Percentiles rank a stretch among this genome's conserved stretches.
Conservation (phyloP, 2,329 filamentous ascomycete species). For the Epichloe aotearoae region DNA sequence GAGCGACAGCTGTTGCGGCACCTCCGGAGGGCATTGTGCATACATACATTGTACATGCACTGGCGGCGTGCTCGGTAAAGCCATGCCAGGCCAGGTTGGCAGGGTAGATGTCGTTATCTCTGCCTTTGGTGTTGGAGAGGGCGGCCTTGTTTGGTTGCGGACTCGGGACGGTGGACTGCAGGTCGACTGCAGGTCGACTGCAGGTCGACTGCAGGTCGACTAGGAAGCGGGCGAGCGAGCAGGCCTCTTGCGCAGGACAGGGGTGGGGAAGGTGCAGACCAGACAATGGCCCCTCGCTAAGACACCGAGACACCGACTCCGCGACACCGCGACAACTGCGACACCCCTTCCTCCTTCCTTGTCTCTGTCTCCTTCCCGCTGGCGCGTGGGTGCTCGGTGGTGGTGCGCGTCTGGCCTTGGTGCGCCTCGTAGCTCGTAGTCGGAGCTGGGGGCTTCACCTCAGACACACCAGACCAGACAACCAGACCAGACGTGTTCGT, state of each 20-base stretch:
- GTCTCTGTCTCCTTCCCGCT: neutral
- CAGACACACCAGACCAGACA: neutral
- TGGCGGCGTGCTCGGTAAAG: neutral
- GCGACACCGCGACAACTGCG: neutral
- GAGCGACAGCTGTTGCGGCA: conserved; percentile 6
- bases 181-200: neutral
- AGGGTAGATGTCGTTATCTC: neutral
- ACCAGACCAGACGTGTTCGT: neutral
- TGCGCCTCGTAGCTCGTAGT: no score
- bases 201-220: neutral
- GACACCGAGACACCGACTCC: neutral
- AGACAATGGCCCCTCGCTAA: neutral
- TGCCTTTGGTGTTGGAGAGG: neutral
- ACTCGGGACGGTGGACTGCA: neutral
- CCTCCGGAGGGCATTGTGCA: conserved; percentile 2
- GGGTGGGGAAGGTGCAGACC: neutral
- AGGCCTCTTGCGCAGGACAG: conserved; percentile 2
- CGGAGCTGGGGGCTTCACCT: no score
- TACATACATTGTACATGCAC: neutral
- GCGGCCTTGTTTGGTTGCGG: neutral
- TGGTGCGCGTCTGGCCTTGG: neutral
- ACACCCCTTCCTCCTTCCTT: neutral
- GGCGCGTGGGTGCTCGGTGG: neutral
- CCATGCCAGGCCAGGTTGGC: neutral
- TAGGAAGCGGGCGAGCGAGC: neutral